A percentile compares a stretch with the other conserved stretches of the same genome.
These are phyloP conservation scores for Angophora floribunda DNA, from an alignment of 345 rosid genomes.

Conservation along the genomic window DNA sequence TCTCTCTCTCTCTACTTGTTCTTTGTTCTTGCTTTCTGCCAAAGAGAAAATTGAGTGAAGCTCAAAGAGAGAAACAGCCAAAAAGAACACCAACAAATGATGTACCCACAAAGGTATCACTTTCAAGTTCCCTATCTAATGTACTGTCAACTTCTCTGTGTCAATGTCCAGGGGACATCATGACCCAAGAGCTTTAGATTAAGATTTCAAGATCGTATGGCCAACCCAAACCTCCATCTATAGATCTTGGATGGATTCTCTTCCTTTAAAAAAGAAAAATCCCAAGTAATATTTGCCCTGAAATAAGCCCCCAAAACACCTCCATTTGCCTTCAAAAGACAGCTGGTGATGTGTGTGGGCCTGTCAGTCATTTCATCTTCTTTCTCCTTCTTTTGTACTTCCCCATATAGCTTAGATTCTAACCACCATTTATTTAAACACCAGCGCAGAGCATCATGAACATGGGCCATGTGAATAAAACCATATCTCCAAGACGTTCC, in stretches of 20 bases:
- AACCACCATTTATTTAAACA: slow-evolving; percentile 5
- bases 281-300: background rate
- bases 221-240: background rate
- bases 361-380: background rate
- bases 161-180: slow-evolving; percentile 11
- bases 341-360: background rate
- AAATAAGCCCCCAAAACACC: background rate
- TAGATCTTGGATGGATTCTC: background rate
- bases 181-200: background rate
- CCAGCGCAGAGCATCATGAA: slow-evolving; percentile 1
- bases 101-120: background rate
- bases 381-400: background rate
- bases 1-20: background rate
- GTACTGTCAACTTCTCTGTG: background rate
- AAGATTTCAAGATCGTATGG: background rate
- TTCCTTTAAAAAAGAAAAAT: too few relatives aligned
- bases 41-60: background rate
- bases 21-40: background rate
- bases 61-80: slow-evolving; percentile 18
- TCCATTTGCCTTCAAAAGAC: background rate
- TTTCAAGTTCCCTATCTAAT: background rate
- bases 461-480: slow-evolving; percentile 11
- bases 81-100: slow-evolving; percentile 14
- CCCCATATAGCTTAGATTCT: background rate
- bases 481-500: background rate